These are phyloP conservation scores for Schizothecium vesticola DNA, from an alignment of 495 filamentous ascomycete species.

Conservation along the genomic window DNA sequence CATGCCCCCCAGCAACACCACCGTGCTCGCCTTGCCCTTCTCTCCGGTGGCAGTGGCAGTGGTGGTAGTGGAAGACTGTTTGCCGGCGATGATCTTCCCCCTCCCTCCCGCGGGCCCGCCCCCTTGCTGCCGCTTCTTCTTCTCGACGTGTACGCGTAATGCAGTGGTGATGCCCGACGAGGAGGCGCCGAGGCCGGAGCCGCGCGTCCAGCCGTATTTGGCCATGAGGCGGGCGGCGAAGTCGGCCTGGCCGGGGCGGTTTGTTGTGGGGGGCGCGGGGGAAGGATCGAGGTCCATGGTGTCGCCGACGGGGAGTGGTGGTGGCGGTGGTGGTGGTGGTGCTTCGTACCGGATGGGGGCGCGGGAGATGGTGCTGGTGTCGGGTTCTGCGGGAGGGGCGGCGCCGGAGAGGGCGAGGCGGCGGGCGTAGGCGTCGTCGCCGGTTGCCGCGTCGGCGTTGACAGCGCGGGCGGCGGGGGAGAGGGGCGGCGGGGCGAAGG, in stretches of 20 bases:
- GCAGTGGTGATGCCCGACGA: slow-evolving; percentile 77
- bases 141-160: slow-evolving; percentile 75
- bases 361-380: slow-evolving; percentile 62
- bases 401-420: slow-evolving; percentile 52
- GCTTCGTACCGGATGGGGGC: slow-evolving; percentile 80
- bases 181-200: slow-evolving; percentile 76
- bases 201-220: slow-evolving; percentile 90
- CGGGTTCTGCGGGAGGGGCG: slow-evolving; percentile 37
- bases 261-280: slow-evolving; percentile 29
- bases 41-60: too few species aligned
- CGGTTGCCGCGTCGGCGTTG: slow-evolving; percentile 51
- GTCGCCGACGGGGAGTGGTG: slow-evolving; percentile 48
- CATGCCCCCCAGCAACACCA: slow-evolving; percentile 77
- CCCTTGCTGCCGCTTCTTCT: slow-evolving; percentile 78
- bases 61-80: slow-evolving; percentile 40
- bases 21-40: slow-evolving; percentile 68
- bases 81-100: slow-evolving; percentile 85
- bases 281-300: slow-evolving; percentile 34
- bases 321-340: slow-evolving; percentile 52
- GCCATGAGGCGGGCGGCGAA: slow-evolving; percentile 83
- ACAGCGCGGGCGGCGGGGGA: slow-evolving; percentile 38
- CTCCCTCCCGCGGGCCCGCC: slow-evolving; percentile 69
- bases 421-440: slow-evolving; percentile 67
- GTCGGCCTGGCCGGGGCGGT: slow-evolving; percentile 68
- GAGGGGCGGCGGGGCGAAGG: slow-evolving; percentile 66